These are phyloP conservation scores for Henckelia pumila DNA, from an alignment of 257 asterid species.

Conservation along the genomic window DNA sequence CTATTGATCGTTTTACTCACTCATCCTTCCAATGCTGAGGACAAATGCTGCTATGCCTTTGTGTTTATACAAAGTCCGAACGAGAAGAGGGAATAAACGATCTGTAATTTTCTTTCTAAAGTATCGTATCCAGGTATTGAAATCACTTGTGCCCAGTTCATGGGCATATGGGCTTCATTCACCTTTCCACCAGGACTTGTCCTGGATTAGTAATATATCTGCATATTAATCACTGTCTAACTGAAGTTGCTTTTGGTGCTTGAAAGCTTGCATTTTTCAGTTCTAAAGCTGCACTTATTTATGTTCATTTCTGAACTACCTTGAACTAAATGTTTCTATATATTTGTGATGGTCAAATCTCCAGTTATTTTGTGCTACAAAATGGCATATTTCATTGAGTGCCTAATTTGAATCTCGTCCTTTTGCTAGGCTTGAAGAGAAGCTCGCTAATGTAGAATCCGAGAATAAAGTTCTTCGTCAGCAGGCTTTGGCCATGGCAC, in stretches of 20 bases:
- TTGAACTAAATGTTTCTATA: not conserved
- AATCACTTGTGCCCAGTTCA: not conserved
- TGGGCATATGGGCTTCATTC: not conserved
- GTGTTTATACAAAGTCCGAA: not conserved
- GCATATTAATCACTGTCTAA: not conserved
- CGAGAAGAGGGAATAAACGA: not conserved
- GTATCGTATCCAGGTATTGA: not conserved
- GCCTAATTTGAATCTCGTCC: conserved; percentile 29
- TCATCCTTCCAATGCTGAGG: not conserved
- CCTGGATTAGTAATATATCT: not conserved
- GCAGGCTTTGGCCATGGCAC: conserved; percentile 97
- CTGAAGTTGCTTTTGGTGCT: not conserved
- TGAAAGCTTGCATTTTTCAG: not conserved
- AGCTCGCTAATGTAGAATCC: conserved; percentile 82
- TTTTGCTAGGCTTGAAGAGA: conserved; percentile 82
- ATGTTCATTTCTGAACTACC: not conserved
- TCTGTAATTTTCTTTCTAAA: not conserved
- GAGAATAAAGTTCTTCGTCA: conserved; percentile 97
- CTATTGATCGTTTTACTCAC: not conserved
- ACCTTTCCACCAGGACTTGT: not conserved
- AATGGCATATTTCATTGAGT: conserved; percentile 11
- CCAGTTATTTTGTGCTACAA: conserved; percentile 18
- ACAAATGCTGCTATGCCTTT: not conserved
- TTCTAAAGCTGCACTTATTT: not conserved
- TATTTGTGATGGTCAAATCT: not conserved